Conservation (phyloP, 768 basidiomycete genomes). For the Rhizopogon vesiculosus region DNA sequence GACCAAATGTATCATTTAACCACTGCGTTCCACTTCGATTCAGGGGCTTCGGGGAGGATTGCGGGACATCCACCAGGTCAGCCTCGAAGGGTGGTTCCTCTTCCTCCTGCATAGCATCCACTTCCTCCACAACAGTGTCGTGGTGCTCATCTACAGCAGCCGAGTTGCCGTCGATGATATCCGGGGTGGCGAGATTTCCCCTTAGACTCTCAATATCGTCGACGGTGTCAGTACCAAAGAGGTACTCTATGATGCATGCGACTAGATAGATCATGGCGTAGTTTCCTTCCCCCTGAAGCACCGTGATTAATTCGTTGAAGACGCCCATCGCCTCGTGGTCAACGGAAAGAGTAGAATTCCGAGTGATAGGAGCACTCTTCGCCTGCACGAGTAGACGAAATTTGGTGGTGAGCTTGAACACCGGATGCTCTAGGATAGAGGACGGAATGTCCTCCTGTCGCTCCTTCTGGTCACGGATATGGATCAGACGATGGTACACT, state of each 20-base stretch:
- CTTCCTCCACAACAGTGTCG: slow-evolving; percentile 12
- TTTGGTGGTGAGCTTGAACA: slow-evolving; percentile 77
- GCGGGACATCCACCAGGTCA: slow-evolving; percentile 5
- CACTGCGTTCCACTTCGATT: slow-evolving; percentile 28
- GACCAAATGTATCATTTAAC: slow-evolving; percentile 27
- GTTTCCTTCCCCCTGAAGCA: slow-evolving; percentile 62
- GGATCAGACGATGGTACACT: slow-evolving; percentile 89
- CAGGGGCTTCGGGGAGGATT: slow-evolving; percentile 7
- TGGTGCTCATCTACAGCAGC: slow-evolving; percentile 19
- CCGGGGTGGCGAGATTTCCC: slow-evolving; percentile 48
- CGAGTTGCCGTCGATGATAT: slow-evolving; percentile 66
- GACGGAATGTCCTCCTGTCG: slow-evolving; percentile 70
- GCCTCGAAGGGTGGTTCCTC: slow-evolving; percentile 18
- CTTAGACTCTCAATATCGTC: slow-evolving; percentile 69
- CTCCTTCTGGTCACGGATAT: slow-evolving; percentile 81
- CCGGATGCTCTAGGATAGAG: slow-evolving; percentile 62
- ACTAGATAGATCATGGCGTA: slow-evolving; percentile 80
- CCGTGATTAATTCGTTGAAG: slow-evolving; percentile 52
- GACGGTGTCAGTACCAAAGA: slow-evolving; percentile 79
- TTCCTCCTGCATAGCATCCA: slow-evolving; percentile 15
- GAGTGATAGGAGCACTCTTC: slow-evolving; percentile 71
- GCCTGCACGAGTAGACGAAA: slow-evolving; percentile 79
- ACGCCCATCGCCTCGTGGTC: slow-evolving; percentile 64
- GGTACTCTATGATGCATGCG: slow-evolving; percentile 82
- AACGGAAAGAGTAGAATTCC: slow-evolving; percentile 59